phyloP scores from a whole-genome alignment of 2,329 filamentous ascomycete species.

The Beauveria asiatica region DNA sequence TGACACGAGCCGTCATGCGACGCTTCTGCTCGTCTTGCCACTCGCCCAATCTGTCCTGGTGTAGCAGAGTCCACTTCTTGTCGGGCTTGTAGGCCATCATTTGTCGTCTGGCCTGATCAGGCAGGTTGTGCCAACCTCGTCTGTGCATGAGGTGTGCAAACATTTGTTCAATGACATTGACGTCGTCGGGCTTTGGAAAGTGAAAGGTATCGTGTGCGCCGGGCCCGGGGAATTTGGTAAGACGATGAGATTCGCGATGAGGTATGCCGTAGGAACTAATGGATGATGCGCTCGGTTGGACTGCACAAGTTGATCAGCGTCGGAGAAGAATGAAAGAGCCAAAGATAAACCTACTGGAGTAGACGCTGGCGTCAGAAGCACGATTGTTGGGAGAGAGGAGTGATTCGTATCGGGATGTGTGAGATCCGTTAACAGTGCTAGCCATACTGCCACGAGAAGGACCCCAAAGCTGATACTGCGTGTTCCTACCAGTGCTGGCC shows the following conservation, averaged over 20 bases:
- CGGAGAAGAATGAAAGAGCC: background rate
- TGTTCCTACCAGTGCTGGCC: constrained; percentile 61
- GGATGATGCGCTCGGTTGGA: constrained; percentile 46
- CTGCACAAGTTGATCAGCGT: constrained; percentile 27
- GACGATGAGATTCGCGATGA: constrained; percentile 47
- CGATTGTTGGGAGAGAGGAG: constrained; percentile 50
- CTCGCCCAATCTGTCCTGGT: constrained; percentile 89
- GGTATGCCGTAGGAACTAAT: constrained; percentile 45
- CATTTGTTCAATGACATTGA: constrained; percentile 79
- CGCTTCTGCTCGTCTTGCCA: constrained; percentile 92
- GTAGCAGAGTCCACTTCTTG: constrained; percentile 96
- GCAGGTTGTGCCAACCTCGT: constrained; percentile 92
- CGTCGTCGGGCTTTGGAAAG: constrained; percentile 68
- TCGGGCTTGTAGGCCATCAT: constrained; percentile 91
- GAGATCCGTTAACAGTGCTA: constrained; percentile 40
- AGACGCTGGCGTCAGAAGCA: constrained; percentile 49
- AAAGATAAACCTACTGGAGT: constrained; percentile 42
- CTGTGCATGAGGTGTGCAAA: constrained; percentile 95
- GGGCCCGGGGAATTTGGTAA: constrained; percentile 41
- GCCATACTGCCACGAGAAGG: constrained; percentile 45
- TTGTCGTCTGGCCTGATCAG: constrained; percentile 86
- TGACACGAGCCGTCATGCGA: constrained; percentile 62
- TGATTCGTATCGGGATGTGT: constrained; percentile 56
- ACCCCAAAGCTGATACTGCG: constrained; percentile 72
- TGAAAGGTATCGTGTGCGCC: constrained; percentile 42